A percentile compares a stretch with the other conserved stretches of the same genome.
phyloP scores from a whole-genome alignment of 805 yeast genomes.

The Danielia reshetovae region DNA sequence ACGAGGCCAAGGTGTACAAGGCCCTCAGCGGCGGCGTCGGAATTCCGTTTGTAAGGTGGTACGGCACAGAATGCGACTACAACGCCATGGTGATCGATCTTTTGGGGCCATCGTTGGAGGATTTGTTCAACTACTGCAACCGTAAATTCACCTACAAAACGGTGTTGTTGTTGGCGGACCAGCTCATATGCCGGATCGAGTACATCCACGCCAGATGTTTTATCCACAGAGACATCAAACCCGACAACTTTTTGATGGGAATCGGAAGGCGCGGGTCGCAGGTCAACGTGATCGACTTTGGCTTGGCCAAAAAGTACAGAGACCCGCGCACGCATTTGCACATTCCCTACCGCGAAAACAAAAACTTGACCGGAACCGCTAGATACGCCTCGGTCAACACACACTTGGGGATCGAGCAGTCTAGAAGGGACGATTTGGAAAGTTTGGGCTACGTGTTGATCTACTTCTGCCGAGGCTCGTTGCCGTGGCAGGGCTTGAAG shows the following conservation, averaged over 20 bases:
- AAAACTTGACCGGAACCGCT: slow-evolving; percentile 21
- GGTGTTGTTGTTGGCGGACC: slow-evolving; percentile 88
- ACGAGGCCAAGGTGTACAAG: slow-evolving; percentile 93
- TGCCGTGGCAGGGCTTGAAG: slow-evolving; percentile 22
- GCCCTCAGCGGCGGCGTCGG: slow-evolving; percentile 96
- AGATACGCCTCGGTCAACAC: slow-evolving; percentile 21
- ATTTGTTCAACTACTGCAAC: slow-evolving; percentile 92
- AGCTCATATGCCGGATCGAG: slow-evolving; percentile 88
- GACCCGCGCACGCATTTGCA: slow-evolving; percentile 93
- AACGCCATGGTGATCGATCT: slow-evolving; percentile 96
- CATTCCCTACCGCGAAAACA: slow-evolving; percentile 53
- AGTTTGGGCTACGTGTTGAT: slow-evolving; percentile 19
- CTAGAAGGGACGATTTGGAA: slow-evolving; percentile 20
- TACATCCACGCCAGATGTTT: slow-evolving; percentile 94
- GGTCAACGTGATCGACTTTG: slow-evolving; percentile 91
- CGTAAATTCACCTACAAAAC: slow-evolving; percentile 92
- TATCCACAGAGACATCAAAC: slow-evolving; percentile 79
- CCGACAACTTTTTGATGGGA: slow-evolving; percentile 83
- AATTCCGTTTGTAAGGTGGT: slow-evolving; percentile 95
- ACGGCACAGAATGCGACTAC: slow-evolving; percentile 93
- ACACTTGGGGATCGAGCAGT: slow-evolving; percentile 20
- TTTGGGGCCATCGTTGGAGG: slow-evolving; percentile 93
- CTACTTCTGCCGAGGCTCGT: slow-evolving; percentile 19
- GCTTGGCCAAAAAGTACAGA: slow-evolving; percentile 88
- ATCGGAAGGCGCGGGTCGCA: slow-evolving; percentile 93